Evolutionary conservation across 495 filamentous ascomycete species (phyloP), one percentile per base, ranked within the genome.

Genomic region (Penicillium bovifimosum): DNA sequence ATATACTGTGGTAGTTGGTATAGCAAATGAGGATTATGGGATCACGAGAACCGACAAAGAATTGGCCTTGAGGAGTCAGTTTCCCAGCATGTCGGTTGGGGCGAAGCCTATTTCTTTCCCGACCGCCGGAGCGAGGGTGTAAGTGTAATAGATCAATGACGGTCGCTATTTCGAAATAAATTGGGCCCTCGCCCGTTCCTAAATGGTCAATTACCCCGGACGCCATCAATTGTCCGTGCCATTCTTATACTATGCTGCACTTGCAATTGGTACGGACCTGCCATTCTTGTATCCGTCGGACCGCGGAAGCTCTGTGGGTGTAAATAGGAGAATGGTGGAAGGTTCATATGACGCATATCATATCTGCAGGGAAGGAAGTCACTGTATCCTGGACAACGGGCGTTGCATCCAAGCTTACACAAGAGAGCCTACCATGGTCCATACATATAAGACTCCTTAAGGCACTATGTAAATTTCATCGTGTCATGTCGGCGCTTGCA

Each of bases 81-180:
- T 50, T 42, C 38, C 48, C 48, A 33, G 28, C 38, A 41, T 50
- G 9, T 32, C n/a, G 38, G 48, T 50, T 50, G 48, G 48, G 39
- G 48, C 39, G 28, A 50, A 50, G 36, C 39, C 36, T 42, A 41
- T 50, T 50, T 41, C 17, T 34, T 50, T 50, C 48, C 24, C 51
- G 17, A 53, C 35, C 42, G 41, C 40, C 33, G 28, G 41, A 52
- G 32, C 38, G 17, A 42, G 46, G 38, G 39, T 62, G 59, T 60
- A 60, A 47, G 56, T 57, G 59, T 62, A 65, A 62, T 62, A 31
- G 56, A 65, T 65, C 56, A 41, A 61, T 57, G 62, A 60, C 60
- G 60, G 50, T 38, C 16, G 34, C 38, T 55, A 53, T 16, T 27
- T 51, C 38, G 34, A 45, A 38, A 47, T 16, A n/a, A 16, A 50